These are phyloP conservation scores for Cerioporus squamosus DNA, from an alignment of 1,284 basidiomycete species.

Conservation along the genomic window DNA sequence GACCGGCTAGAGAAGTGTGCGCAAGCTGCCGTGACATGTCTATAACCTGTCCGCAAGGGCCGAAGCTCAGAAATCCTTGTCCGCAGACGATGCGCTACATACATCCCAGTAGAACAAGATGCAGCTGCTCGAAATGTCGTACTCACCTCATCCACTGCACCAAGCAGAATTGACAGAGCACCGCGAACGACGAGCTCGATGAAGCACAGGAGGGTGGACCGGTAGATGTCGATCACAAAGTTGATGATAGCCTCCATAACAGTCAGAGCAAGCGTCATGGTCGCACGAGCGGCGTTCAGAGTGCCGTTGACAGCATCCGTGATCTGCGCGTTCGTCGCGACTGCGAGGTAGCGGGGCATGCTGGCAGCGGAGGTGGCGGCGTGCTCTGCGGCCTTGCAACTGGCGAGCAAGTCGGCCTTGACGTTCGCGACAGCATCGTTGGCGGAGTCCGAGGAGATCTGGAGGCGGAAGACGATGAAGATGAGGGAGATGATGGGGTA, in stretches of 20 bases:
- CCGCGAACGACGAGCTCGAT: conserved; percentile 89
- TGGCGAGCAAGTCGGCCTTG: conserved; percentile 73
- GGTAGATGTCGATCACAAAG: conserved; percentile 91
- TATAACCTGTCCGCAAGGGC: too few relatives aligned
- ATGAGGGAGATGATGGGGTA: conserved; percentile 86
- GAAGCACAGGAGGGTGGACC: conserved; percentile 91
- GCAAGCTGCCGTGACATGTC: too few relatives aligned
- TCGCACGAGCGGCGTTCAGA: conserved; percentile 75
- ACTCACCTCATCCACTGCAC: conserved; percentile 79
- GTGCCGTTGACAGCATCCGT: conserved; percentile 78
- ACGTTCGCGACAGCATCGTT: conserved; percentile 71
- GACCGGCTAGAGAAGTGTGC: too few relatives aligned
- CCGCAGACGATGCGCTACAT: too few relatives aligned
- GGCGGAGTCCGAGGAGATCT: conserved; percentile 72
- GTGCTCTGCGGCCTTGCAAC: conserved; percentile 82
- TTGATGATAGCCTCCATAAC: conserved; percentile 87
- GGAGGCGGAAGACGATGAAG: conserved; percentile 84
- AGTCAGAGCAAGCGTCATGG: conserved; percentile 76
- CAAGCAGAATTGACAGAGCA: conserved; percentile 79
- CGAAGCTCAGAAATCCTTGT: too few relatives aligned
- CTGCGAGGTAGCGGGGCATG: conserved; percentile 86
- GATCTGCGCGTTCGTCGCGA: conserved; percentile 82
- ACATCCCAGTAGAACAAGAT: too few relatives aligned
- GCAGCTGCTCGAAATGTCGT: neutral
- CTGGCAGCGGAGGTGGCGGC: conserved; percentile 84